A percentile compares a stretch with the other conserved stretches of the same genome.
Conservation (phyloP, 805 yeast genomes). For the Zygoascus biomembranicola region DNA sequence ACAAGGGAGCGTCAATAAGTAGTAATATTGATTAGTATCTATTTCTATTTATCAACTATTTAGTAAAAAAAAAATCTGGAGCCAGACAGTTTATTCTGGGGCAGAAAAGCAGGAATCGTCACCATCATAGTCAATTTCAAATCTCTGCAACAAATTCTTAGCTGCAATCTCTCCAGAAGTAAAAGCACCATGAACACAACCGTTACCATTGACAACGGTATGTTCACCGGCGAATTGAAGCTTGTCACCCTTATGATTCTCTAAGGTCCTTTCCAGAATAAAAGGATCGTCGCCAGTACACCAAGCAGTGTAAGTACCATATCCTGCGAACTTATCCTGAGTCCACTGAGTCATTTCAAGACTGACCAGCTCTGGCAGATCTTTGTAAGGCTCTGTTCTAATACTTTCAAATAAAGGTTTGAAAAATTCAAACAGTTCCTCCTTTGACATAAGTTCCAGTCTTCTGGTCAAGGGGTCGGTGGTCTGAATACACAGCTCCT, state of each 20-base stretch:
- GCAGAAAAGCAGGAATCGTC: slow-evolving; percentile 11
- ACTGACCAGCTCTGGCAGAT: slow-evolving; percentile 12
- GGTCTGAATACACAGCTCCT: slow-evolving; percentile 17
- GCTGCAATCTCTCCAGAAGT: slow-evolving; percentile 18
- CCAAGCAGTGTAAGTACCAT: slow-evolving; percentile 24
- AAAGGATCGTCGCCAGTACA: slow-evolving; percentile 19
- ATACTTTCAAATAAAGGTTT: slow-evolving; percentile 17
- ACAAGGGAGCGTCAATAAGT: too few species aligned
- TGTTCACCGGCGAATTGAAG: slow-evolving; percentile 28
- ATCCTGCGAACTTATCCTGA: slow-evolving; percentile 23
- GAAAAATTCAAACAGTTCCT: slow-evolving; percentile 17
- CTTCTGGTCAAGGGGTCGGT: slow-evolving; percentile 16
- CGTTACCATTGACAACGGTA: slow-evolving; percentile 15
- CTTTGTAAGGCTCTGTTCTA: slow-evolving; percentile 13
- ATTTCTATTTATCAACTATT: too few species aligned
- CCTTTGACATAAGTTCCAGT: slow-evolving; percentile 12
- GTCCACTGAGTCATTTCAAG: slow-evolving; percentile 23
- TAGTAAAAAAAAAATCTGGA: too few species aligned
- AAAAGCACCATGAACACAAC: slow-evolving; percentile 20
- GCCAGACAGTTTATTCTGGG: slow-evolving; percentile 5
- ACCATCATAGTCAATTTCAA: slow-evolving; percentile 12
- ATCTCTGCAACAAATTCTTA: slow-evolving; percentile 11
- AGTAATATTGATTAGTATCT: too few species aligned
- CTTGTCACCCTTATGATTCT: slow-evolving; percentile 8
- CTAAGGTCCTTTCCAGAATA: slow-evolving; percentile 17